Conservation (phyloP, 2,329 filamentous ascomycete genomes). For the Orbilia oligospora region DNA sequence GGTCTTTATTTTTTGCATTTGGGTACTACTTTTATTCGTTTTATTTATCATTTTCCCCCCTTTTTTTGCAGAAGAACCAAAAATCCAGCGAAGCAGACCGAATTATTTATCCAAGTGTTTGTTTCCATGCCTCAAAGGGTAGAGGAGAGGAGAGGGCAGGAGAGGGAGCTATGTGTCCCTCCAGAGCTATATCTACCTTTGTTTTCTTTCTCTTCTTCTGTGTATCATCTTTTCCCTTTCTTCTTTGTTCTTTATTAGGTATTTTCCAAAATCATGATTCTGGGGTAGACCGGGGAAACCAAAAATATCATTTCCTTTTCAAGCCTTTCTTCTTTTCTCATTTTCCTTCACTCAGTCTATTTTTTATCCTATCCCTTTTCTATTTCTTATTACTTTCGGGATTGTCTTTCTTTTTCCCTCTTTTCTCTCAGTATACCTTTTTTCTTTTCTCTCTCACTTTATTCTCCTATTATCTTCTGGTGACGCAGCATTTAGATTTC, state of each 20-base stretch:
- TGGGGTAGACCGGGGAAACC: slow-evolving; percentile 2
- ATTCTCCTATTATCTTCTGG: background rate
- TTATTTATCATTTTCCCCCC: slow-evolving; percentile 11
- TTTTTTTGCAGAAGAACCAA: background rate
- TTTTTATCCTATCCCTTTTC: too few species aligned
- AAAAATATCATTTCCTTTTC: slow-evolving; percentile 1
- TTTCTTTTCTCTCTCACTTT: background rate
- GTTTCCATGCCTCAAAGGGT: background rate
- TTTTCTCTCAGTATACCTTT: background rate
- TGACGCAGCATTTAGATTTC: slow-evolving; percentile 6
- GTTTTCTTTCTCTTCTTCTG: slow-evolving; percentile 36
- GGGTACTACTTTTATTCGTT: background rate
- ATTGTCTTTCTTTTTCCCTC: background rate
- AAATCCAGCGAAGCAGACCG: slow-evolving; percentile 13
- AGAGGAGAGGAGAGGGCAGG: background rate
- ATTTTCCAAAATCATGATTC: background rate
- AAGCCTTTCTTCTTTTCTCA: background rate
- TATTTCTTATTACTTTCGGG: background rate
- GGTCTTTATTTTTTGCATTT: slow-evolving; percentile 4
- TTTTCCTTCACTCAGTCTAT: background rate
- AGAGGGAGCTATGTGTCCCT: background rate
- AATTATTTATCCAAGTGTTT: slow-evolving; percentile 23
- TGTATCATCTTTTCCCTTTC: slow-evolving; percentile 27
- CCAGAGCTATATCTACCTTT: slow-evolving; percentile 2
- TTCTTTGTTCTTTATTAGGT: background rate